Evolutionary conservation across 169 alveolate species (phyloP), one percentile per base, ranked within the genome.

Genomic region (Perkinsus marinus): DNA sequence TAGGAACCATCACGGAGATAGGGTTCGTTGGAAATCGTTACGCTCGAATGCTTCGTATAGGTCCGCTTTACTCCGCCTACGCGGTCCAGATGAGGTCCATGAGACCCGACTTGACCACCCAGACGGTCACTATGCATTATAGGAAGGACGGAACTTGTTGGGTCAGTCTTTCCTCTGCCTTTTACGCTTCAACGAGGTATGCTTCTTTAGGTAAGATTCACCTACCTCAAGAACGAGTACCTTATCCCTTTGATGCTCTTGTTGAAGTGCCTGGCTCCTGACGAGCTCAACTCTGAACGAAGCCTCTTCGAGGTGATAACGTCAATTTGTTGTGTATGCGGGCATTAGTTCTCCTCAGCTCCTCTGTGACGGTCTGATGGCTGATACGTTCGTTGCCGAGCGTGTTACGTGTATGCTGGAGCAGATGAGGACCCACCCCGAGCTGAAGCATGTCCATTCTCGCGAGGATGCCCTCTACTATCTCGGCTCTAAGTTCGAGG

Each of bases 371-470:
- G 97, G 98, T 19, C 90, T 94, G 90, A 94, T 94, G 89, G 93
- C 93, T 46, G 94, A 95, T 39, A 94, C 95, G 34, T 94, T 96
- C 92, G 93, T 95, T 89, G 93, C 95, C 90, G 97, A 96, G 93
- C 96, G 98, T 94, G 98, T 97, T 2, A 98, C 96, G 93, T 97
- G 96, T 3, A 92, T 97, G 89, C 93, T 97, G 36, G 93, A 95
- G 39, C 97, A 94, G 43, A 95, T 96, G 79, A 93, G 95, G 90
- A 93, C 95, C 68, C 93, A 94, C 68, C 95, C 95, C 30, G 79
- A 57, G 79, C 79, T 57, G 36, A 57, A 57, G 34, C 79, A 57
- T 30, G 91, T 96, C 89, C 94, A 93, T 93, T 94, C 96, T 26
- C 90, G 94, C 92, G 94, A 94, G 43, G 96, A 96, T 93, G 96